These are phyloP conservation scores for Yarrowia porcina DNA, from an alignment of 805 yeast genomes.

Conservation along the genomic window DNA sequence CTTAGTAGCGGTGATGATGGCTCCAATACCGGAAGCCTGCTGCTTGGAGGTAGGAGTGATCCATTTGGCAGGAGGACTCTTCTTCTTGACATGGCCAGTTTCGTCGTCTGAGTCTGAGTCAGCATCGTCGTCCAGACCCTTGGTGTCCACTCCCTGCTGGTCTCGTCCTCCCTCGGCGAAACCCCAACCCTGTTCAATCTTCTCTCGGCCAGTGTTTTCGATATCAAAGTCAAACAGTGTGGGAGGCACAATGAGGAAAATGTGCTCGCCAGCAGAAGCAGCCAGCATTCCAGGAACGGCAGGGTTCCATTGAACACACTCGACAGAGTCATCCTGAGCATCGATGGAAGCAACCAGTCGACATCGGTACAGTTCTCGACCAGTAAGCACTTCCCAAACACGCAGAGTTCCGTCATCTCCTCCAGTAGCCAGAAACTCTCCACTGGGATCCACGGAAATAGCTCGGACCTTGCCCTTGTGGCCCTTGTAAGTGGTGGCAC, in stretches of 20 bases:
- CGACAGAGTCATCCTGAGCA: slow-evolving; percentile 69
- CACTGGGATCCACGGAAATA: slow-evolving; percentile 79
- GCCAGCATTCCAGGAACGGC: slow-evolving; percentile 67
- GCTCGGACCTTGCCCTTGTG: slow-evolving; percentile 81
- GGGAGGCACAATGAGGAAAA: slow-evolving; percentile 82
- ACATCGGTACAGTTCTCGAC: slow-evolving; percentile 77
- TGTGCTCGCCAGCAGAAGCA: slow-evolving; percentile 74
- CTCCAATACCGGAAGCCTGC: slow-evolving; percentile 61
- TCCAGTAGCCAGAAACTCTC: slow-evolving; percentile 95
- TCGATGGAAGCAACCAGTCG: slow-evolving; percentile 39
- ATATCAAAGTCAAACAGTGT: slow-evolving; percentile 75
- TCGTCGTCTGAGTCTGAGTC: slow-evolving; percentile 41
- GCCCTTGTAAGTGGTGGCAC: slow-evolving; percentile 80
- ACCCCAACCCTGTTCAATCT: slow-evolving; percentile 90
- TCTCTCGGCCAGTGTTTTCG: slow-evolving; percentile 74
- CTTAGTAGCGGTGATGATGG: slow-evolving; percentile 61
- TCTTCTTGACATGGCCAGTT: slow-evolving; percentile 35
- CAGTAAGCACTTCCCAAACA: slow-evolving; percentile 95
- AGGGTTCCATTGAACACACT: slow-evolving; percentile 88
- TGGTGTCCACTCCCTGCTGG: slow-evolving; percentile 33
- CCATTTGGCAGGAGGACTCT: slow-evolving; percentile 70
- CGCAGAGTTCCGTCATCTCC: slow-evolving; percentile 95
- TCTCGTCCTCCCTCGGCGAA: slow-evolving; percentile 48
- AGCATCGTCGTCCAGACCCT: slow-evolving; percentile 36
- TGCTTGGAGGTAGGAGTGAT: slow-evolving; percentile 68